Base-by-base conservation (phyloP, 75 land plant genomes). In the Pinus tabuliformis region DNA sequence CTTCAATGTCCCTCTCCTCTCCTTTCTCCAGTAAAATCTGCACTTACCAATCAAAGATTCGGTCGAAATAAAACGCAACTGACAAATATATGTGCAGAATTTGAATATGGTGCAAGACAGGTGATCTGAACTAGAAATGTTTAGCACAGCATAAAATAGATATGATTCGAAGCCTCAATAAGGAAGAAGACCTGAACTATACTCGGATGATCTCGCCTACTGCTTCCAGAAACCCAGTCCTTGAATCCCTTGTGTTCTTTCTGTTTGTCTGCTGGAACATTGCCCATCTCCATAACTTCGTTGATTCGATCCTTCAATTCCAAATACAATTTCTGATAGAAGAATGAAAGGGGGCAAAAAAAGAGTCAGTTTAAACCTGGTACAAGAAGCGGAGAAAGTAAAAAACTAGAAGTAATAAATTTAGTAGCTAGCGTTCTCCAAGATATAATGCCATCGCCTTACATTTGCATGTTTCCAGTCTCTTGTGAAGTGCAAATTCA, bases 291-390 rank as follows among this genome's bases (percentile, higher is more conserved):
- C 11, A 56, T 26, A 5, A 62, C 61, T 4, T 16, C 21, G 36
- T 84, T 81, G 5, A 84, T 77, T 21, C 75, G 66, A 20, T 59
- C 36, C 73, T 73, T 56, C 82, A 84, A 79, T 4, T 77, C 82
- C 56, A 73, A 76, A 42, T 80, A 84, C 57, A 64, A 52, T 72
- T 75, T 79, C 86, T 84, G 26, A 73, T 8, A 28, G 20, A 30
- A n/a, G 18, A 6, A 61, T 7, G 17, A 9, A 9, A 20, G 16
- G 16, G 6, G 6, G 0, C 0, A 0, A 61, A 20, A 0, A 0
- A 6, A 61, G 6, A 42, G 6, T 2, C 0, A 2, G 45, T 42
- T 42, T 45, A 45, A 45, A 7, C 8, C 1, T 45, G 52, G 9
- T 45, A 45, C 8, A 45, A 9, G 52, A 45, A 42, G 45, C 6